phyloP scores from a whole-genome alignment of 208 protist species.

The Novymonas esmeraldas region DNA sequence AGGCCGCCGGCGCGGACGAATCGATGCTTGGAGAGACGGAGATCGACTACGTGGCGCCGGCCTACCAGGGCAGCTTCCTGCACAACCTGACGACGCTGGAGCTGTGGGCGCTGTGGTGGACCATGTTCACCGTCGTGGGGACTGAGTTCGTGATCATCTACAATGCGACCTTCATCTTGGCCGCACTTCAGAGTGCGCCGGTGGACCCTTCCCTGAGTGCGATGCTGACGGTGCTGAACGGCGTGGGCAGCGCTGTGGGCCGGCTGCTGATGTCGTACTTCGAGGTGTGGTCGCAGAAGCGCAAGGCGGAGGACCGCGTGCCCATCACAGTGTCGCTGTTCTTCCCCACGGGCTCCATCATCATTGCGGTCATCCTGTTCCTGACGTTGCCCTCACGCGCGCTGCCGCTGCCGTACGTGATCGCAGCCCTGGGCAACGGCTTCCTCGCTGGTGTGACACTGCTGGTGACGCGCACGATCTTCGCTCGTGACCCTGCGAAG shows the following conservation, averaged over 20 bases:
- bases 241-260: slow-evolving; percentile 60
- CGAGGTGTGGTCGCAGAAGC: slow-evolving; percentile 53
- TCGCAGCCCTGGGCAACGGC: slow-evolving; percentile 61
- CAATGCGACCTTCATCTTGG: slow-evolving; percentile 53
- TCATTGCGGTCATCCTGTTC: slow-evolving; percentile 48
- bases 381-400: slow-evolving; percentile 28
- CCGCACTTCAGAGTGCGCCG: slow-evolving; percentile 39
- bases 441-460: slow-evolving; percentile 39
- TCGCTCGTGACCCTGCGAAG: slow-evolving; percentile 57
- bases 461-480: slow-evolving; percentile 64
- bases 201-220: slow-evolving; percentile 32
- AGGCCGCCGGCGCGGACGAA: too few relatives aligned
- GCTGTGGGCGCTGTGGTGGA: slow-evolving; percentile 53
- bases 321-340: slow-evolving; percentile 53
- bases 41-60: slow-evolving; percentile 61
- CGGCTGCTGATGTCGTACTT: slow-evolving; percentile 52
- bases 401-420: slow-evolving; percentile 52
- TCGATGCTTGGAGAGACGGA: too few relatives aligned
- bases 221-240: slow-evolving; percentile 60
- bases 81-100: slow-evolving; percentile 36
- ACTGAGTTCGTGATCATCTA: slow-evolving; percentile 56
- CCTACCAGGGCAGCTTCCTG: slow-evolving; percentile 52
- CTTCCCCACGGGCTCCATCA: slow-evolving; percentile 45
- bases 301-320: slow-evolving; percentile 53
- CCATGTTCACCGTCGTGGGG: slow-evolving; percentile 47